Evolutionary conservation across 371 early-diverging fungal genomes (phyloP).

Genomic region (Nematocida ironsii): DNA sequence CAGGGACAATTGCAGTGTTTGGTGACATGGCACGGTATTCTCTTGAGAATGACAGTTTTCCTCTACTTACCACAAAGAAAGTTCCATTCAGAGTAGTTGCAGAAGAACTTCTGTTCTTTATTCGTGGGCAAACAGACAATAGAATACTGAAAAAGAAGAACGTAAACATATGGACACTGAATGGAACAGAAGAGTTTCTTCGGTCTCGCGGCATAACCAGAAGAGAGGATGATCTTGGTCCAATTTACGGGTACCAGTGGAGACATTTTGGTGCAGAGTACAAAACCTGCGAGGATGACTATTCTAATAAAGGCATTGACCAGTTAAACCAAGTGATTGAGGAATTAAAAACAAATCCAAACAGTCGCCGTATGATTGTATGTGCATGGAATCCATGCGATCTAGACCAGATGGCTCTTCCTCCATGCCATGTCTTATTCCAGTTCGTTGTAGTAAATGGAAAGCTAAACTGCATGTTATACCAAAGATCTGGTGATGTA

Average conservation of each 20-base stretch:
- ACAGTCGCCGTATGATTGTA: conserved; percentile 84
- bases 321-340: conserved; percentile 85
- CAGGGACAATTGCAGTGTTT: conserved; percentile 86
- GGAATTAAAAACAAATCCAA: conserved; percentile 75
- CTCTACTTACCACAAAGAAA: conserved; percentile 91
- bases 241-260: conserved; percentile 99
- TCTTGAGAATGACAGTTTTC: conserved; percentile 76
- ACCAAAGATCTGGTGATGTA: conserved; percentile 95
- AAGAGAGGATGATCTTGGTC: conserved; percentile 88
- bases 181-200: conserved; percentile 83
- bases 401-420: conserved; percentile 78
- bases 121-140: conserved; percentile 84
- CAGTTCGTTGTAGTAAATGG: conserved; percentile 76
- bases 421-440: conserved; percentile 89
- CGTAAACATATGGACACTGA: conserved; percentile 94
- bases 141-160: conserved; percentile 76
- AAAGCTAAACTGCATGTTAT: conserved; percentile 82
- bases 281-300: conserved; percentile 78
- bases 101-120: conserved; percentile 94
- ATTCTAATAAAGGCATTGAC: conserved; percentile 86
- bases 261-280: conserved; percentile 96
- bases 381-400: conserved; percentile 96
- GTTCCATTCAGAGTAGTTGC: conserved; percentile 82
- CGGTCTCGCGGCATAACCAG: conserved; percentile 78
- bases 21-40: conserved; percentile 86